phyloP scores from a whole-genome alignment of 805 yeast genomes.

The Hanseniaspora taiwanica region DNA sequence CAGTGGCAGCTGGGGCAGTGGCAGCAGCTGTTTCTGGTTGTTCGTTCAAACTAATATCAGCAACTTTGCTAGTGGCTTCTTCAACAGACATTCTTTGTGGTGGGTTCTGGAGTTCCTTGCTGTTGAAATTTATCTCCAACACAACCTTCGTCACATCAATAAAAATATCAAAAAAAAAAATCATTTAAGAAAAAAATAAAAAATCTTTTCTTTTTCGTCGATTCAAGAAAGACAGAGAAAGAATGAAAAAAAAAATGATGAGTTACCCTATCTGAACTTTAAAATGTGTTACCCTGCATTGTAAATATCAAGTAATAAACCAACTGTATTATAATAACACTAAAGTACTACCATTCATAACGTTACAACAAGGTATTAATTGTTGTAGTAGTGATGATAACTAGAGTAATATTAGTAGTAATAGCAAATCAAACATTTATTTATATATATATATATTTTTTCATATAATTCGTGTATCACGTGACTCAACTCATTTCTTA shows the following conservation, averaged over 20 bases:
- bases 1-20: slow-evolving; percentile 17
- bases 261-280: too few relatives aligned
- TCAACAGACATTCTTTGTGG: slow-evolving; percentile 21
- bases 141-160: too few relatives aligned
- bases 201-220: too few relatives aligned
- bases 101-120: neutral
- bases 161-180: neutral
- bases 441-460: too few relatives aligned
- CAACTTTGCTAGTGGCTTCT: slow-evolving; percentile 23
- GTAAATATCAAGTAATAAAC: neutral
- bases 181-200: neutral
- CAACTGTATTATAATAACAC: neutral
- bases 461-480: neutral
- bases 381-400: neutral
- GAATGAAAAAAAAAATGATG: neutral
- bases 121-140: neutral
- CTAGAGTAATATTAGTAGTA: too few relatives aligned
- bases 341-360: neutral
- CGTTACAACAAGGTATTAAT: too few relatives aligned
- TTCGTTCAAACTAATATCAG: slow-evolving; percentile 14
- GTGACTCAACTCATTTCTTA: neutral
- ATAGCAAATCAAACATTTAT: too few relatives aligned
- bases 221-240: too few relatives aligned
- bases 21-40: slow-evolving; percentile 10
- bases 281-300: too few relatives aligned